These are phyloP conservation scores for Sclerospora graminicola DNA, from an alignment of 352 stramenopile species.

Conservation along the genomic window DNA sequence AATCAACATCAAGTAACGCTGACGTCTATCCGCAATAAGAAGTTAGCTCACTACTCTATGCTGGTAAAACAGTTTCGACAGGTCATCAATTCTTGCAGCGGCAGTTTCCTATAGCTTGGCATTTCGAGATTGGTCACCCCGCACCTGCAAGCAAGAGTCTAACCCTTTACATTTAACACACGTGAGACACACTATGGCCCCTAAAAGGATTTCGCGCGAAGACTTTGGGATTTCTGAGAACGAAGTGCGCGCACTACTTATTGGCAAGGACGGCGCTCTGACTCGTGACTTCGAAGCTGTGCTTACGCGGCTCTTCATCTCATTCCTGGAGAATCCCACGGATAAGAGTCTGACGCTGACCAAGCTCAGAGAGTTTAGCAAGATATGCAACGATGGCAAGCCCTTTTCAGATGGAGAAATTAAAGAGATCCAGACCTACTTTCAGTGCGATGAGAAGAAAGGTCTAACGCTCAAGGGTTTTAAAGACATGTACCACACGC, in stretches of 20 bases:
- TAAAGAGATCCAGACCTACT: constrained; percentile 88
- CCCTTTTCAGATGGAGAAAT: constrained; percentile 84
- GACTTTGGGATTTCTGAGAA: constrained; percentile 63
- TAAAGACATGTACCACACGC: constrained; percentile 89
- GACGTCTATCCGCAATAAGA: no score
- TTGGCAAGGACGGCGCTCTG: constrained; percentile 72
- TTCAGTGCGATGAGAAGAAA: constrained; percentile 88
- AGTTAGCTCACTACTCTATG: no score
- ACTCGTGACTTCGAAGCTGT: constrained; percentile 81
- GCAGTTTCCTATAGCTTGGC: constrained; percentile 9
- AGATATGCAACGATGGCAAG: constrained; percentile 83
- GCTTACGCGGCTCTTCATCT: constrained; percentile 79
- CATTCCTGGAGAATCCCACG: constrained; percentile 67
- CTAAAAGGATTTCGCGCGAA: constrained; percentile 49
- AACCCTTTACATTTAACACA: background rate
- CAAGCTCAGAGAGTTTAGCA: constrained; percentile 84
- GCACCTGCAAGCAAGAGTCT: background rate
- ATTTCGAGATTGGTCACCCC: constrained; percentile 26
- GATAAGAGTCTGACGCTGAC: constrained; percentile 75
- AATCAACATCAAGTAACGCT: background rate
- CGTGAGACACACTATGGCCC: constrained; percentile 29
- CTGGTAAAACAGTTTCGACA: background rate
- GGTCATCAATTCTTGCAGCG: constrained; percentile 8
- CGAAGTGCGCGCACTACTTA: constrained; percentile 72
- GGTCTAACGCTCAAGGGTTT: constrained; percentile 82